Evolutionary conservation across 2,329 filamentous ascomycete species (phyloP), one percentile per base, ranked within the genome.

Genomic region (Nakataea oryzae): DNA sequence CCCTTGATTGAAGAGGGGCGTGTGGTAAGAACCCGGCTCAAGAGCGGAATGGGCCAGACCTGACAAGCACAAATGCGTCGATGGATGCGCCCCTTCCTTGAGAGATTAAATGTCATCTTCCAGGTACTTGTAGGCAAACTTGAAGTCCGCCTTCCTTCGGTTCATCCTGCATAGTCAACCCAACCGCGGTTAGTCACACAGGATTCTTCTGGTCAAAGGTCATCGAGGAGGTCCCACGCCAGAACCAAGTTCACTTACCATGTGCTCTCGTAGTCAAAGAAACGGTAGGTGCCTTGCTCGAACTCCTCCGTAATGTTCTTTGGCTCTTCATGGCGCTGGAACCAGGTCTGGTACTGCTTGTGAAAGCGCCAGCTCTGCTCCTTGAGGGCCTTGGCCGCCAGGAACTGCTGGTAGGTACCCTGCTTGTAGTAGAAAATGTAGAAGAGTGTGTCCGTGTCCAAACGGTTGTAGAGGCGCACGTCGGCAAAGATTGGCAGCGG

Each of bases 281-380:
- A 99, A 60, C 95, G 88, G 79, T 99, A 99, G 28, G 95, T 99
- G 65, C 95, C 95, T 76, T 99, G 95, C 78, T 99, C 95, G 72
- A 91, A 97, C 76, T 99, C 95, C 75, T 99, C 95, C 0, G 95
- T 97, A 71, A 99, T 99, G 69, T 87, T 93, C 81, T 99, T 99
- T 24, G 95, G 95, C 78, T 99, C 95, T 72, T 99, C 95, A 68
- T 99, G 95, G 60, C 95, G 85, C 75, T 99, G 95, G 72, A 99
- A 99, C 95, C 95, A 99, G 1, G 95, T 99, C 75, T 96, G 95
- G 73, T 99, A 99, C 75, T 97, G 95, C 80, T 99, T 99, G 78
- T 99, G 95, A 74, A 99, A 99, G 62, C 95, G 85, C 95, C 95
- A 99, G 75, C 93, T 97, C 75, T 99, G 95, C 67, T 93, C 90